A percentile compares a stretch with the other conserved stretches of the same genome.
Conservation (phyloP, 2,329 filamentous ascomycete species). For the Aureobasidium zeae region DNA sequence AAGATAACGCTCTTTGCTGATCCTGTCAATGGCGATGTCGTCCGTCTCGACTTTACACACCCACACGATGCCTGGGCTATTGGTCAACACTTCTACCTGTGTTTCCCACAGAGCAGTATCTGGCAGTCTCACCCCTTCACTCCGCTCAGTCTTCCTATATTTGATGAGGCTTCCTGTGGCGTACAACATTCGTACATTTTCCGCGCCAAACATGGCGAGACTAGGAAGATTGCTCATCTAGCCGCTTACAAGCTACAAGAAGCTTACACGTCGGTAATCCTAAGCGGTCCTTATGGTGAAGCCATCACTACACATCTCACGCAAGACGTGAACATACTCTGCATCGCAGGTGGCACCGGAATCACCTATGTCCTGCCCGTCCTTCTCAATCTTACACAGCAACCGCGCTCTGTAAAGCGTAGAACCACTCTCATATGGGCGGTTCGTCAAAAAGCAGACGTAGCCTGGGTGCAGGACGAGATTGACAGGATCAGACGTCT, state of each 20-base stretch:
- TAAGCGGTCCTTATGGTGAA: slow-evolving; percentile 54
- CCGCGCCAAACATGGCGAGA: slow-evolving; percentile 44
- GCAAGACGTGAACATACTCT: slow-evolving; percentile 10
- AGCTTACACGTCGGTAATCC: slow-evolving; percentile 48
- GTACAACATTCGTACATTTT: slow-evolving; percentile 30
- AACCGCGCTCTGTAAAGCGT: slow-evolving; percentile 5
- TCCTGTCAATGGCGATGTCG: slow-evolving; percentile 53
- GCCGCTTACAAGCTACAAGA: slow-evolving; percentile 27
- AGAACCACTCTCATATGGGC: slow-evolving; percentile 15
- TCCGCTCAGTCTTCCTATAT: slow-evolving; percentile 43
- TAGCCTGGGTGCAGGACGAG: slow-evolving; percentile 13
- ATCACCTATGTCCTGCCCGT: slow-evolving; percentile 62
- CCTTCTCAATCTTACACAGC: slow-evolving; percentile 38
- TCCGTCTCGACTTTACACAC: slow-evolving; percentile 58
- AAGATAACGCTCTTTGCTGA: slow-evolving; percentile 42
- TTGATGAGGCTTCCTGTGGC: slow-evolving; percentile 21
- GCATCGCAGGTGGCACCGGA: slow-evolving; percentile 42
- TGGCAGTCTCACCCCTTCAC: slow-evolving; percentile 70
- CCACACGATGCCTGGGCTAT: slow-evolving; percentile 51
- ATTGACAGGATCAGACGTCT: slow-evolving; percentile 5
- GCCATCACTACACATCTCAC: background rate
- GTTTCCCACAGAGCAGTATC: slow-evolving; percentile 55
- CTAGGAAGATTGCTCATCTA: slow-evolving; percentile 44
- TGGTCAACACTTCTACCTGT: slow-evolving; percentile 64
- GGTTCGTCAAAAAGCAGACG: slow-evolving; percentile 8